These are phyloP conservation scores for Prunus mira DNA, from an alignment of 306 rosid genomes.

Conservation along the genomic window DNA sequence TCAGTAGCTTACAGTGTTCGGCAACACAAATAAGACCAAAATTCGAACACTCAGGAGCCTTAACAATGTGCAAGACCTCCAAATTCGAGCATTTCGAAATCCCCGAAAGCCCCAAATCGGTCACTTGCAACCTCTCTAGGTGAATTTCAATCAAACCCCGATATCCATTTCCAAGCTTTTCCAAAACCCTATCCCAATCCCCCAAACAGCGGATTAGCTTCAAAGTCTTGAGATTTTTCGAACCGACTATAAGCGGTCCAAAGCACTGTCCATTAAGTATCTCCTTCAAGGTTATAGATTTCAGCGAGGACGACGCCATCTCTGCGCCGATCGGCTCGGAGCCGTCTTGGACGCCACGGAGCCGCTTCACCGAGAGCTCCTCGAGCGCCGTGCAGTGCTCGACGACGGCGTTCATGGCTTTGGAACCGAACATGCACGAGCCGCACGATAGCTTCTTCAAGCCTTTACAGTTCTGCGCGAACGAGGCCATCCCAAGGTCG, in stretches of 20 bases:
- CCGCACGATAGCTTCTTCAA: slow-evolving; percentile 71
- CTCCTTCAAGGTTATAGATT: slow-evolving; percentile 63
- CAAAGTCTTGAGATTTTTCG: slow-evolving; percentile 58
- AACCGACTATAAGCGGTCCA: slow-evolving; percentile 50
- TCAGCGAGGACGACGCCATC: slow-evolving; percentile 43
- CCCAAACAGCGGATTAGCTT: slow-evolving; percentile 71
- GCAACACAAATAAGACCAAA: slow-evolving; percentile 56
- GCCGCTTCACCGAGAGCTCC: slow-evolving; percentile 76
- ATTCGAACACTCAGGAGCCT: slow-evolving; percentile 67
- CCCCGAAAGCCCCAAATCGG: slow-evolving; percentile 67
- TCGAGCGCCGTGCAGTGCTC: slow-evolving; percentile 52
- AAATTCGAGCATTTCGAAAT: slow-evolving; percentile 49
- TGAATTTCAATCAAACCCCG: slow-evolving; percentile 54
- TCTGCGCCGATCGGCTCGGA: slow-evolving; percentile 42
- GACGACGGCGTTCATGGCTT: slow-evolving; percentile 57
- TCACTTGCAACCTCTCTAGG: slow-evolving; percentile 74
- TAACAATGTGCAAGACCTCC: slow-evolving; percentile 65
- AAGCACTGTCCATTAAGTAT: slow-evolving; percentile 63
- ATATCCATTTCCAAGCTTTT: slow-evolving; percentile 38
- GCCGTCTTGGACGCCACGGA: slow-evolving; percentile 50
- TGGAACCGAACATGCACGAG: slow-evolving; percentile 62
- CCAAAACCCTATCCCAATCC: slow-evolving; percentile 68
- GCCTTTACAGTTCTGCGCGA: slow-evolving; percentile 55
- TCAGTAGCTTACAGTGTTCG: slow-evolving; percentile 54
- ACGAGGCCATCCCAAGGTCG: slow-evolving; percentile 48